Percentiles rank a stretch among this genome's conserved stretches.
phyloP scores from a whole-genome alignment of 805 yeast species.

The Diddensiella caesifluorescens region DNA sequence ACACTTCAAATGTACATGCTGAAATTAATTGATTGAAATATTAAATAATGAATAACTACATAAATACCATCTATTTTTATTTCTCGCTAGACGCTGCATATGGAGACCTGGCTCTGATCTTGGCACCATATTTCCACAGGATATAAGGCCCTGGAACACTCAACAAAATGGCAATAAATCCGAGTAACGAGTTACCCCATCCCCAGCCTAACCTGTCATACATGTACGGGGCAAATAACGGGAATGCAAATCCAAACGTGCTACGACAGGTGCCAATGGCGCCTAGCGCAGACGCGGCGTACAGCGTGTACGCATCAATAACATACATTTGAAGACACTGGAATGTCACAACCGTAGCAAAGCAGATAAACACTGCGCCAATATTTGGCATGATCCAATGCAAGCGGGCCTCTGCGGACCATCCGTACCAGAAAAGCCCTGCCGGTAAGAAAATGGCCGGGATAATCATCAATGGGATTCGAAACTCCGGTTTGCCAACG shows the following conservation, averaged over 20 bases:
- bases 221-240: slow-evolving; percentile 56
- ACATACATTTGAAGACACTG: slow-evolving; percentile 59
- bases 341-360: slow-evolving; percentile 54
- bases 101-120: slow-evolving; percentile 46
- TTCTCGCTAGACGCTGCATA: no score
- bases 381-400: slow-evolving; percentile 62
- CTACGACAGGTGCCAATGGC: slow-evolving; percentile 64
- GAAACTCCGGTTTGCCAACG: slow-evolving; percentile 53
- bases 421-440: slow-evolving; percentile 66
- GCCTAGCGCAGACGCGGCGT: slow-evolving; percentile 62
- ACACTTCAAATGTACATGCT: no score
- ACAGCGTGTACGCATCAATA: slow-evolving; percentile 62
- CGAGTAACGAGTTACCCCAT: slow-evolving; percentile 65
- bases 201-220: slow-evolving; percentile 54
- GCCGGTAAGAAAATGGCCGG: slow-evolving; percentile 52
- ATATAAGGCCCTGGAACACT: slow-evolving; percentile 59
- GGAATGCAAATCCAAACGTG: slow-evolving; percentile 62
- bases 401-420: slow-evolving; percentile 54
- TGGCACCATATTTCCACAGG: slow-evolving; percentile 50
- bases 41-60: no score
- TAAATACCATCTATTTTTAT: no score
- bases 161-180: slow-evolving; percentile 46
- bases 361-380: slow-evolving; percentile 56
- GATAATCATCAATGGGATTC: slow-evolving; percentile 49
- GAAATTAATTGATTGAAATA: no score